A percentile compares a stretch with the other conserved stretches of the same genome.
These are phyloP conservation scores for Cephalotrichum gorgonifer DNA, from an alignment of 2,329 filamentous ascomycete species.

Conservation along the genomic window DNA sequence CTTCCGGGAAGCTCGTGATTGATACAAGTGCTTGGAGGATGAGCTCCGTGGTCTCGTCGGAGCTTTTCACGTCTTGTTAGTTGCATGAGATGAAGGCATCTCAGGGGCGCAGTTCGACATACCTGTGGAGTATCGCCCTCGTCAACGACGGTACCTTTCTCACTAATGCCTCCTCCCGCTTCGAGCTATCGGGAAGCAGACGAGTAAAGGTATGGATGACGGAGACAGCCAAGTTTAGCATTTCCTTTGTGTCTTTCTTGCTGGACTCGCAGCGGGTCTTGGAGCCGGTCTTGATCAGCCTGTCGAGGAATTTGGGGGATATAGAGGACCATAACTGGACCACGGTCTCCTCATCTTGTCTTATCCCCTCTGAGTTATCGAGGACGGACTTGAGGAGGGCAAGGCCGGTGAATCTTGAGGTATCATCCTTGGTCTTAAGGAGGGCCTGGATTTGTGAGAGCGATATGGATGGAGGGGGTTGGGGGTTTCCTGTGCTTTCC, in stretches of 20 bases:
- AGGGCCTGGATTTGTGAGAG: conserved; percentile 43
- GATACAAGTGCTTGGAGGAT: conserved; percentile 48
- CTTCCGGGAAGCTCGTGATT: conserved; percentile 40
- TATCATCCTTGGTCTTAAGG: conserved; percentile 52
- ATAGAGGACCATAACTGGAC: conserved; percentile 48
- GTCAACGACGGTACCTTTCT: conserved; percentile 43
- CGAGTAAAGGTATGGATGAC: conserved; percentile 52
- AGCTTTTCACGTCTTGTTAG: conserved; percentile 22
- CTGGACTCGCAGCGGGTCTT: conserved; percentile 15
- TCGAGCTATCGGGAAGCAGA: conserved; percentile 39
- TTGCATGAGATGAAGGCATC: not conserved
- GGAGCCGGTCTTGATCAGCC: conserved; percentile 46
- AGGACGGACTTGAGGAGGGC: conserved; percentile 56
- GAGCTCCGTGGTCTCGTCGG: conserved; percentile 37
- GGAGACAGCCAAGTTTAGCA: conserved; percentile 53
- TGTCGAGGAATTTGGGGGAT: conserved; percentile 52
- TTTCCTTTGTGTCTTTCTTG: conserved; percentile 40
- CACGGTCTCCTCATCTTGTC: conserved; percentile 33
- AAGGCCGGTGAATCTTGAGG: conserved; percentile 57
- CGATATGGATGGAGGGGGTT: not conserved
- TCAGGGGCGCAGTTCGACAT: conserved; percentile 7
- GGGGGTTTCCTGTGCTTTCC: not conserved
- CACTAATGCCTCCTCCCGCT: conserved; percentile 34
- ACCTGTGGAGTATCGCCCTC: conserved; percentile 44
- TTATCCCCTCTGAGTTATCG: conserved; percentile 45